Evolutionary conservation across 345 rosid species (phyloP), one percentile per base, ranked within the genome.

Genomic region (Euclidium syriacum): DNA sequence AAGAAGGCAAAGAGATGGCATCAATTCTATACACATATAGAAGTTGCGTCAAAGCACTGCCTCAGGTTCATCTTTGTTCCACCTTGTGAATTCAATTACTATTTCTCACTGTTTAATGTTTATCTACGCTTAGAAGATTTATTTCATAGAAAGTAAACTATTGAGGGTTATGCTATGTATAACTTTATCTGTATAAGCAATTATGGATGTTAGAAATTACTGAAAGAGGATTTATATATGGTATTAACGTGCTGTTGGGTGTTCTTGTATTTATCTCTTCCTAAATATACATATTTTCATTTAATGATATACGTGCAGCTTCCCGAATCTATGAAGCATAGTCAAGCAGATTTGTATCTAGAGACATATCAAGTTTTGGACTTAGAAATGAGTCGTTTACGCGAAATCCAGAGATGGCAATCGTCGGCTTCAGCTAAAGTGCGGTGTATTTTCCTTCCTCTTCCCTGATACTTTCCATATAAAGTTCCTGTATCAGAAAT

Each of bases 361-460:
- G 97, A 94, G 67, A 90, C 99, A 23, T 94, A 94, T 84, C 96
- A 90, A 90, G 99, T 94, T 77, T 76, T 94, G 80, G 99, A 94
- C 83, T 74, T 87, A 80, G 99, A 94, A 76, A 90, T 94, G 99
- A 90, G 97, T 70, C 95, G 91, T 48, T 73, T 94, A 52, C 96
- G 96, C 23, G 97, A 87, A 84, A 90, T 94, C 61, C 99, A 90
- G 81, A 77, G 85, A 72, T 94, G 99, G 99, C 99, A 94, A 71
- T 72, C 96, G 42, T 84, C 97, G 14, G 88, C 99, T 71, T 73
- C 99, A 10, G 81, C 99, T 47, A 94, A 90, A 83, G 97, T 90
- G 76, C 50, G 68, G 60, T 30, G 26, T 53, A 27, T 9, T 36
- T n/a, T 34, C 57, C 65, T 17, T 52, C 33, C 40, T 35, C 32